Evolutionary conservation across 192 early-diverging fungal species (phyloP), one percentile per base, ranked within the genome.

Genomic region (Cladochytrium replicatum): DNA sequence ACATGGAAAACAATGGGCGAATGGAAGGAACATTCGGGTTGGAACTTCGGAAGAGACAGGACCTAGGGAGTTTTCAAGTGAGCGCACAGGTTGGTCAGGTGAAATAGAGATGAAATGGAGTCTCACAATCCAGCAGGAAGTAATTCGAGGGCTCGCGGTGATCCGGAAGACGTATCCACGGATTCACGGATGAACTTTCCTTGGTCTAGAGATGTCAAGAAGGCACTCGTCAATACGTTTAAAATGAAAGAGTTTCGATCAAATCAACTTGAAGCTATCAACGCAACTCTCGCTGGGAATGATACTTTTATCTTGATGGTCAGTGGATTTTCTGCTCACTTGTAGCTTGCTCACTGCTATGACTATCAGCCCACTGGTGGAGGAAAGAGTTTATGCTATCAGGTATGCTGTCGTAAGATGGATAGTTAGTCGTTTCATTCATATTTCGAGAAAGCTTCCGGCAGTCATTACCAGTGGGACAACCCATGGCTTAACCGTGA

Each of bases 281-380:
- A 95, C 57, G 79, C 87, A 1, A 85, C 89, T 0, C 54, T 95
- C 4, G 52, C 64, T 9, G 91, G 87, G 4, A 67, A 80, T 38
- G 94, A 98, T 50, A 79, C 82, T 4, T 88, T 98, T 67, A 86
- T 98, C 27, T 70, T 98, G n/a, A 98, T 98, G 94, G 64, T 66
- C 27, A 8, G 24, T 23, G 29, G n/a, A 23, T 37, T 37, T 28
- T 45, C 6, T 50, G 4, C 17, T 7, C n/a, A 17, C 4, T 26
- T 22, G 23, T 32, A 15, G 34, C 25, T 24, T 24, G 15, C 15
- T 56, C 43, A 37, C 53, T 6, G 39, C n/a, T 21, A 22, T 19
- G 29, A 15, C 8, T 26, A 17, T 19, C 37, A 66, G 64, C 94
- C 94, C 0, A 98, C 94, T 0, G 94, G 94, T 32, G 91, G 91